phyloP scores from a whole-genome alignment of 1,284 basidiomycete species.

The Apiotrichum siamense region DNA sequence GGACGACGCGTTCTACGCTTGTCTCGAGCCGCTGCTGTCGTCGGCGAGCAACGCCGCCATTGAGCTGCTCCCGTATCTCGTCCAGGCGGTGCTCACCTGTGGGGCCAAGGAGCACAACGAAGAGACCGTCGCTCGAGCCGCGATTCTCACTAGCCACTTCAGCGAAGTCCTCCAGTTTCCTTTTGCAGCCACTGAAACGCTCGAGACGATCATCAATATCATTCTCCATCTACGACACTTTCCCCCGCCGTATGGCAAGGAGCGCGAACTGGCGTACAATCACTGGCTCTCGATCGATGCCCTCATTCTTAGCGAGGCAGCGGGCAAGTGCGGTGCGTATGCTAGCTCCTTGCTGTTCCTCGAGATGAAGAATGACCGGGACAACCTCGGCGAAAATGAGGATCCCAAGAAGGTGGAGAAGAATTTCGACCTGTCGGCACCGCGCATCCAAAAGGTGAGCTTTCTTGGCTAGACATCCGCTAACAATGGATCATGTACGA shows the following conservation, averaged over 20 bases:
- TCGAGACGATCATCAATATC: slow-evolving; percentile 61
- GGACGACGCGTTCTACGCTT: slow-evolving; percentile 61
- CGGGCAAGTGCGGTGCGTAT: slow-evolving; percentile 72
- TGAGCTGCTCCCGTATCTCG: slow-evolving; percentile 62
- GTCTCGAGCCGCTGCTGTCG: slow-evolving; percentile 58
- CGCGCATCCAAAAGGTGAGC: slow-evolving; percentile 32
- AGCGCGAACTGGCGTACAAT: slow-evolving; percentile 64
- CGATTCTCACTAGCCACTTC: slow-evolving; percentile 60
- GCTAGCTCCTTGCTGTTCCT: slow-evolving; percentile 85
- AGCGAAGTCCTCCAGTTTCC: slow-evolving; percentile 39
- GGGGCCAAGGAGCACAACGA: slow-evolving; percentile 8
- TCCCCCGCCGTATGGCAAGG: slow-evolving; percentile 47
- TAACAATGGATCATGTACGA: slow-evolving; percentile 63
- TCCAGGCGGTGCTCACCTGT: slow-evolving; percentile 59
- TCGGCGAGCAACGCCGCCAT: slow-evolving; percentile 58
- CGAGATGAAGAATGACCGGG: slow-evolving; percentile 63
- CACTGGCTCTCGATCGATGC: slow-evolving; percentile 79
- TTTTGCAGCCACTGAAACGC: slow-evolving; percentile 15
- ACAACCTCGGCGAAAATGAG: no score
- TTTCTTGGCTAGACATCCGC: neutral
- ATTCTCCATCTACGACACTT: slow-evolving; percentile 77
- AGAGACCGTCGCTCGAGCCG: neutral
- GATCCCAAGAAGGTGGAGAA: slow-evolving; percentile 6
- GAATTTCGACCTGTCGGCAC: slow-evolving; percentile 13
- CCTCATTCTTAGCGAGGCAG: slow-evolving; percentile 63